Evolutionary conservation across 2,329 filamentous ascomycete genomes (phyloP).

Genomic region (Zymoseptoria ardabiliae): DNA sequence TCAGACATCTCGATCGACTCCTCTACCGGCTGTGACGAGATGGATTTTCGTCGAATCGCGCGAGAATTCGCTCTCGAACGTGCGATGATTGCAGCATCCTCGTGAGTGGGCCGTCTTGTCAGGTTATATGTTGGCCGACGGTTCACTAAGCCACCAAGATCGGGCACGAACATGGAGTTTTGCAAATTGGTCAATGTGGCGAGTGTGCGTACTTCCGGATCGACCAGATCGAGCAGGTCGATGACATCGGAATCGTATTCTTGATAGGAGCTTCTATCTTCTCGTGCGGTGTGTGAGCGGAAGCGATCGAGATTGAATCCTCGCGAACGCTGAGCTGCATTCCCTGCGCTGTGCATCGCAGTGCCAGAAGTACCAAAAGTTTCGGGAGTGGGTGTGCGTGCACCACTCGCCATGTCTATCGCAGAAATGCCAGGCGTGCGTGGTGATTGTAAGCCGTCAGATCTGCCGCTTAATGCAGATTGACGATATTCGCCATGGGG

Average conservation of each 20-base stretch:
- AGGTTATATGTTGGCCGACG: slow-evolving; percentile 71
- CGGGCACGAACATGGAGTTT: slow-evolving; percentile 79
- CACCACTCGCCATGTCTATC: slow-evolving; percentile 10
- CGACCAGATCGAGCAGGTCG: slow-evolving; percentile 62
- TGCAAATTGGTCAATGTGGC: slow-evolving; percentile 83
- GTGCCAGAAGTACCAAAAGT: slow-evolving; percentile 10
- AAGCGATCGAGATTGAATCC: slow-evolving; percentile 16
- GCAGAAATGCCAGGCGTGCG: slow-evolving; percentile 15
- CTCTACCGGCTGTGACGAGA: neutral
- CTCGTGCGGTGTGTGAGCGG: slow-evolving; percentile 13
- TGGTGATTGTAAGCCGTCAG: slow-evolving; percentile 10
- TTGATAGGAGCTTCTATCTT: slow-evolving; percentile 7
- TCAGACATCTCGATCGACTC: neutral
- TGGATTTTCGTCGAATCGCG: slow-evolving; percentile 5
- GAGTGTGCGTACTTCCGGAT: slow-evolving; percentile 75
- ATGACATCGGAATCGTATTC: slow-evolving; percentile 59
- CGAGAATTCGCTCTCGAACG: slow-evolving; percentile 18
- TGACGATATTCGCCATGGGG: slow-evolving; percentile 7
- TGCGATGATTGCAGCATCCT: slow-evolving; percentile 9
- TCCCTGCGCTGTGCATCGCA: slow-evolving; percentile 23
- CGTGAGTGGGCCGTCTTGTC: slow-evolving; percentile 42
- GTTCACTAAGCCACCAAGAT: slow-evolving; percentile 69
- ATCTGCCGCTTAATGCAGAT: slow-evolving; percentile 8
- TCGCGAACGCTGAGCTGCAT: slow-evolving; percentile 21
- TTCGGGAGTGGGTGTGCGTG: slow-evolving; percentile 11